A percentile compares a stretch with the other conserved stretches of the same genome.
Conservation (phyloP, 1,284 basidiomycete genomes). For the Anthracocystis panici-leucophaei region DNA sequence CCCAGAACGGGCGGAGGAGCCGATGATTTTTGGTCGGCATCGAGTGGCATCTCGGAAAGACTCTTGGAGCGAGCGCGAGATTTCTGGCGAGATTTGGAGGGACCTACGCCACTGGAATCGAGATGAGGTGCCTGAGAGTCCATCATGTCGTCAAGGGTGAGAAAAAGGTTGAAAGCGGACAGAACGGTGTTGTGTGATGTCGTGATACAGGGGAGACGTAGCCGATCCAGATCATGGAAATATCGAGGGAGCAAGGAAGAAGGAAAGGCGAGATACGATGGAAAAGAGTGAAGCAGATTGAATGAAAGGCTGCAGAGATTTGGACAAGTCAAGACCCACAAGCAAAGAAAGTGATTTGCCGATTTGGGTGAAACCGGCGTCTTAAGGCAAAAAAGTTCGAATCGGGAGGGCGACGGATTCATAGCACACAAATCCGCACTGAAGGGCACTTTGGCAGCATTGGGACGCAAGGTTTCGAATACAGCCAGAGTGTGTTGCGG, state of each 20-base stretch:
- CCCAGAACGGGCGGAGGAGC: conserved; percentile 15
- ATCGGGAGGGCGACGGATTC: background rate
- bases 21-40: background rate
- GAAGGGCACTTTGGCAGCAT: background rate
- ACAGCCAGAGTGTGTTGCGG: background rate
- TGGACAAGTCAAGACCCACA: background rate
- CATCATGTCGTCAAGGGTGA: too few species aligned
- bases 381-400: conserved; percentile 1
- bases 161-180: too few species aligned
- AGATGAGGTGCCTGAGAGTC: background rate
- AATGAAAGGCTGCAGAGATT: background rate
- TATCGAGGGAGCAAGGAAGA: too few species aligned
- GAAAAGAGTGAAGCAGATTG: too few species aligned
- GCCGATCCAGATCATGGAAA: too few species aligned
- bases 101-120: conserved; percentile 1
- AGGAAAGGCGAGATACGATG: too few species aligned
- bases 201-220: too few species aligned
- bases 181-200: too few species aligned
- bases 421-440: background rate
- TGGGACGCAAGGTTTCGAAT: background rate
- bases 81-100: conserved; percentile 6
- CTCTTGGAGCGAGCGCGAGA: conserved; percentile 24
- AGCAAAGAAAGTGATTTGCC: background rate
- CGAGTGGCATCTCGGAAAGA: too few species aligned
- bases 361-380: background rate